These are phyloP conservation scores for Nicotiana undulata DNA, from an alignment of 257 asterid genomes.

Conservation along the genomic window DNA sequence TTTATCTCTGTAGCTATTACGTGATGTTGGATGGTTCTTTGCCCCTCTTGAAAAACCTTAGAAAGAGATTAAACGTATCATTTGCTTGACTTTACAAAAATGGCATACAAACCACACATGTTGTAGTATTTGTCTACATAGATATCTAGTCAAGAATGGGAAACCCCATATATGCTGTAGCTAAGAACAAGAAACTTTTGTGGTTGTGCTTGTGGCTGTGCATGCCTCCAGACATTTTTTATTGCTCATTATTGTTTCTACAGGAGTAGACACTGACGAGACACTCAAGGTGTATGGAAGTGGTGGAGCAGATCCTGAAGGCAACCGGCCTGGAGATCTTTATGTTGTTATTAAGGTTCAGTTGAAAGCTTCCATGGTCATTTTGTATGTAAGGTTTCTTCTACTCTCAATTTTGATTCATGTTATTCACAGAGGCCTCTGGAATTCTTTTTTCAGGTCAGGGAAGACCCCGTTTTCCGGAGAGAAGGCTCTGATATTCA, in stretches of 20 bases:
- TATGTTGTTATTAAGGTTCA: slow-evolving; percentile 65
- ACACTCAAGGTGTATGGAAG: slow-evolving; percentile 59
- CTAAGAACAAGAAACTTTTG: neutral
- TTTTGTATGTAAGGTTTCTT: neutral
- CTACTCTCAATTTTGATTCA: neutral
- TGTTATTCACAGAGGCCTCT: slow-evolving; percentile 6
- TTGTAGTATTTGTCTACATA: neutral
- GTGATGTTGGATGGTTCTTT: neutral
- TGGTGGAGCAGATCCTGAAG: slow-evolving; percentile 96
- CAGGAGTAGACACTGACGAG: slow-evolving; percentile 85
- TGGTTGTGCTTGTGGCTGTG: neutral
- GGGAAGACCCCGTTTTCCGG: slow-evolving; percentile 93
- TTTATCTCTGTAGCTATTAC: neutral
- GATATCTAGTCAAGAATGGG: neutral
- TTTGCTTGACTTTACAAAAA: neutral
- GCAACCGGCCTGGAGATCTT: slow-evolving; percentile 84
- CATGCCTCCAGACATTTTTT: neutral
- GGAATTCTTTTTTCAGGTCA: slow-evolving; percentile 47
- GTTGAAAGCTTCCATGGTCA: slow-evolving; percentile 6
- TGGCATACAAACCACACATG: neutral
- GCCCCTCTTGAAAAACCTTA: neutral
- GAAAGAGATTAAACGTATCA: neutral
- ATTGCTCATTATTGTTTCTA: neutral
- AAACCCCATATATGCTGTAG: neutral
- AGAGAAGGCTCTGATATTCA: slow-evolving; percentile 91